Evolutionary conservation across 225 moss, liverwort and hornwort species (phyloP).

Genomic region (Polytrichum commune): DNA sequence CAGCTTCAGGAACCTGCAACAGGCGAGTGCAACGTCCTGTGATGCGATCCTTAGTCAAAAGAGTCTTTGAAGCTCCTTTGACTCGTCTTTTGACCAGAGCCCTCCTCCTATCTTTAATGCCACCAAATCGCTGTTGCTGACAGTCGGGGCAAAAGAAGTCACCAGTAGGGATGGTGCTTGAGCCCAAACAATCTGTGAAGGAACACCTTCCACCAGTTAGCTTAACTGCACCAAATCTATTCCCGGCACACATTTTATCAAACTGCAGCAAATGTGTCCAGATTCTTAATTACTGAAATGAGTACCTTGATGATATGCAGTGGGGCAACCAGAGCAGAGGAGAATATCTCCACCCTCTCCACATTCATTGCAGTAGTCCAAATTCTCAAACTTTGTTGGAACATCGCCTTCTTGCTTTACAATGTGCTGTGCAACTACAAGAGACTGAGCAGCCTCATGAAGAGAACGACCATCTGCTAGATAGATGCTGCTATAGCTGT

Average conservation of each 20-base stretch:
- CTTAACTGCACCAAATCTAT: background rate
- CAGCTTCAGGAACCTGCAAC: slow-evolving; percentile 69
- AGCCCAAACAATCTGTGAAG: slow-evolving; percentile 84
- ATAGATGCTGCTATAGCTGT: slow-evolving; percentile 94
- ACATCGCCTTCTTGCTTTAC: slow-evolving; percentile 47
- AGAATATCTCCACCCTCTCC: slow-evolving; percentile 89
- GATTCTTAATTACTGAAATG: too few relatives aligned
- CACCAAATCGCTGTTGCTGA: slow-evolving; percentile 58
- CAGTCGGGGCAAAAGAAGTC: slow-evolving; percentile 84
- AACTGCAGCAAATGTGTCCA: background rate
- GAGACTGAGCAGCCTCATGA: slow-evolving; percentile 77
- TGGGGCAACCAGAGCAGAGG: slow-evolving; percentile 80
- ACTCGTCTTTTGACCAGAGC: slow-evolving; percentile 47
- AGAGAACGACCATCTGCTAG: slow-evolving; percentile 82
- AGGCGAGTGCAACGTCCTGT: slow-evolving; percentile 81
- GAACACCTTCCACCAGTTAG: slow-evolving; percentile 4
- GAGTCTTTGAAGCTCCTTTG: slow-evolving; percentile 54
- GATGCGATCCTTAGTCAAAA: slow-evolving; percentile 47
- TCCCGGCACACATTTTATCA: too few relatives aligned
- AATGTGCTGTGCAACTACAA: slow-evolving; percentile 59
- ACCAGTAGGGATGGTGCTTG: slow-evolving; percentile 44
- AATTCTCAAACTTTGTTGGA: slow-evolving; percentile 63
- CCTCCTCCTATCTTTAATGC: slow-evolving; percentile 53
- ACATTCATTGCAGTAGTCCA: slow-evolving; percentile 90
- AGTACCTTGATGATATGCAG: slow-evolving; percentile 83